Evolutionary conservation across 1,139 yeast genomes (phyloP), one percentile per base, ranked within the genome.

Genomic region (Taiozyma sp.): DNA sequence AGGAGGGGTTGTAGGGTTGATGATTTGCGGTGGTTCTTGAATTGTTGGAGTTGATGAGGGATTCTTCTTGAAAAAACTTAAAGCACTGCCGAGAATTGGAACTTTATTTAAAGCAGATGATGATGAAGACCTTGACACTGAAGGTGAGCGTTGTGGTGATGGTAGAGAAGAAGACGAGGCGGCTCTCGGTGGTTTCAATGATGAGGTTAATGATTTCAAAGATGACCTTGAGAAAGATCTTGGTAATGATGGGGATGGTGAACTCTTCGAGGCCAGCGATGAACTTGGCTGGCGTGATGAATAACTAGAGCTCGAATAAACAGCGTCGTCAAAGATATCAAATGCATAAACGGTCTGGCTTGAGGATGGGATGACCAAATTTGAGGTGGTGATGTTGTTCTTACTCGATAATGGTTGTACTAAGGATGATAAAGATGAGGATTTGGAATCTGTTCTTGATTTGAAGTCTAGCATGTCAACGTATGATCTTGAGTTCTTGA

Each of bases 261-360:
- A 5, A 14, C 29, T 40, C 19, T 23, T 40, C 12, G 27, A 14
- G 7, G 14, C 7, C 29, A 24, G 19, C 8, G 23, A 8, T 40
- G 43, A 12, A n/a, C 43, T 40, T 19, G 28, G 12, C 24, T 40
- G 28, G 29, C 23, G 48, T 10, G 51, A 39, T n/a, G 34, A 36
- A 38, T 54, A 4, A 34, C 75, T 62, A 4, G 79, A 70, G 52
- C 80, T 79, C 2, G 86, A 78, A 64, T 87, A 87, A 29, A 86
- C 81, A 2, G 89, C 84, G 59, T 86, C 93, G 65, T 87, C 96
- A 58, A 87, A 80, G 6, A 87, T 79, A 60, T 87, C 96, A 67
- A 76, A 87, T 1, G 91, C 82, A 65, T 84, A 84, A 1, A 80
- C 74, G 57, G 78, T 55, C 45, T 56, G 56, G 41, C 50, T 53